Evolutionary conservation across 768 basidiomycete species (phyloP), one percentile per base, ranked within the genome.

Genomic region (Tricholoma flavovirens): DNA sequence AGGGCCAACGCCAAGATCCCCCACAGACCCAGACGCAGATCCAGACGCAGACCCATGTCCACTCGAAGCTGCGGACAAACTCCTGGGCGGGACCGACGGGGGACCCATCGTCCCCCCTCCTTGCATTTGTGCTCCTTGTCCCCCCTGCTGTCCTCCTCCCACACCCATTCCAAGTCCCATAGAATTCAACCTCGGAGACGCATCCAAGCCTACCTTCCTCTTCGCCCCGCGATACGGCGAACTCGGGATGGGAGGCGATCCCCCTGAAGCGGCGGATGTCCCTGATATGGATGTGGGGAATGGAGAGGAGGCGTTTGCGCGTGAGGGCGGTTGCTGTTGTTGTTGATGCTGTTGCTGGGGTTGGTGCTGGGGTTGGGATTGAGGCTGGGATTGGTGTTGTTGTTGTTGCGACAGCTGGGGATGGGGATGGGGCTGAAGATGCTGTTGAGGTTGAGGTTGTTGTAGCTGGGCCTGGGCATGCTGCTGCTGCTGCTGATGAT

Each of bases 141-240:
- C 24, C 24, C 24, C 24, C 5, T 2, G 24, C 5, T 26, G 24
- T 8, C 51, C 52, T 22, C n/a, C 40, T 6, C 51, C 55, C 36
- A 24, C 43, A 21, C 43, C 45, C 2, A 32, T 21, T 32, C 56
- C 56, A 24, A 54, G 24, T 8, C 51, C 49, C 35, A 55, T 51
- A 21, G 48, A 24, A 10, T 50, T 61, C 42, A 60, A 51, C 24
- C 62, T 51, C 9, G 66, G 65, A 21, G 67, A 66, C 21, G 60
- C 64, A 24, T 66, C 67, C 53, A 63, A 56, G 32, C 60, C 61
- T 0, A 63, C 62, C 50, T 70, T 71, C 14, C 70, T 60, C 53
- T 70, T 70, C 10, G 68, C 62, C 9, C 69, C 68, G 21, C 70
- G 63, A 29, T 67, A 67, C 9, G 72, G 71, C 10, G 69, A 70